Conservation (phyloP, 228 moss, liverwort and hornwort genomes). For the Sphagnum magellanicum region DNA sequence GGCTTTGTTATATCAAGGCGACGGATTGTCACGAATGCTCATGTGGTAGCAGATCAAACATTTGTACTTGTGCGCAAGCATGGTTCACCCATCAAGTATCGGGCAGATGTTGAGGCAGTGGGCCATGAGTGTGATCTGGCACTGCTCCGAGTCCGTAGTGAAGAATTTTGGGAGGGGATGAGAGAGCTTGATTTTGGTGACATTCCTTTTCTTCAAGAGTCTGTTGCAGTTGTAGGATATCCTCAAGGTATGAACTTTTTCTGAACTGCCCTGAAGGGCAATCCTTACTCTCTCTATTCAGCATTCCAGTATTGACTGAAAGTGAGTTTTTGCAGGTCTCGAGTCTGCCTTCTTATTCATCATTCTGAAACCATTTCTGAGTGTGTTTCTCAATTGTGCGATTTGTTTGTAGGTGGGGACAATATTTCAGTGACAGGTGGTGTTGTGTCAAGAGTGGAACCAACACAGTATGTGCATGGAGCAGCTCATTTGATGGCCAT, state of each 20-base stretch:
- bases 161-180: conserved; percentile 91
- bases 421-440: conserved; percentile 96
- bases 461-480: conserved; percentile 90
- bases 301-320: no score
- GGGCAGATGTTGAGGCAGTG: conserved; percentile 83
- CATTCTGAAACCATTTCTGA: not conserved
- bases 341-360: no score
- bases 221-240: conserved; percentile 89
- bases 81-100: conserved; percentile 87
- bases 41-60: conserved; percentile 94
- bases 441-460: conserved; percentile 89
- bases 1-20: conserved; percentile 86
- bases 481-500: conserved; percentile 94
- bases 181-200: conserved; percentile 73
- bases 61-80: conserved; percentile 93
- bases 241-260: conserved; percentile 59
- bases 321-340: no score
- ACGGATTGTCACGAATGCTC: conserved; percentile 85
- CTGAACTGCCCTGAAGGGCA: no score
- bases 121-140: conserved; percentile 96
- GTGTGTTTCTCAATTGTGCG: not conserved
- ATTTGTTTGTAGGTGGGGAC: conserved; percentile 56
- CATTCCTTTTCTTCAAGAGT: conserved; percentile 83
- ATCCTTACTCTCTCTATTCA: no score
- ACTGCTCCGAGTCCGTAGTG: conserved; percentile 55